These are phyloP conservation scores for Candida lessepsii DNA, from an alignment of 805 yeast species.

Conservation along the genomic window DNA sequence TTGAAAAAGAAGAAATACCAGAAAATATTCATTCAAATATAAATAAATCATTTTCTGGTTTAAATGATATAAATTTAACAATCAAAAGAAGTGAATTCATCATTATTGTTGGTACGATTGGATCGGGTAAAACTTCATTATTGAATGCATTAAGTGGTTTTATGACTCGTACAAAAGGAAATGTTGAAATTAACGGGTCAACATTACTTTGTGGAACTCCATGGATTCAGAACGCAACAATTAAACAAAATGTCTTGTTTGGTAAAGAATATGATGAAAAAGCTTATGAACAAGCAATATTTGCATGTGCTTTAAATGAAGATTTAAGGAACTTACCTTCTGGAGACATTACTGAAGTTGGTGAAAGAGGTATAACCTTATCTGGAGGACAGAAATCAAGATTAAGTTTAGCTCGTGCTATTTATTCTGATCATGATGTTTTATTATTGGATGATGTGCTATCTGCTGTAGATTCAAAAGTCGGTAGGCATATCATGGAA, in stretches of 20 bases:
- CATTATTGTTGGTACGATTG: constrained; percentile 35
- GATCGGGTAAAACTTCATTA: constrained; percentile 36
- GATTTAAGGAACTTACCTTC: constrained; percentile 30
- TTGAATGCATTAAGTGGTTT: constrained; percentile 36
- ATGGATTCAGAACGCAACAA: constrained; percentile 38
- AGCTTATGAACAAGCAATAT: constrained; percentile 23
- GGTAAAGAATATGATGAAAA: constrained; percentile 23
- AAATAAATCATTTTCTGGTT: constrained; percentile 17
- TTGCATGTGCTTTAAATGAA: constrained; percentile 27
- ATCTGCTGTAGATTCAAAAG: constrained; percentile 38
- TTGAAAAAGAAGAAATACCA: constrained; percentile 1
- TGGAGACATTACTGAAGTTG: constrained; percentile 35
- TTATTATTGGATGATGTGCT: constrained; percentile 34
- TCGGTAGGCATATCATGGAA: constrained; percentile 35
- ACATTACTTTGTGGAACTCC: constrained; percentile 30
- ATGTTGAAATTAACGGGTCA: constrained; percentile 25
- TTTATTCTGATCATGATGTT: constrained; percentile 29
- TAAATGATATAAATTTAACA: constrained; percentile 23
- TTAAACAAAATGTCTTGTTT: constrained; percentile 30
- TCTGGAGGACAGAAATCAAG: constrained; percentile 40
- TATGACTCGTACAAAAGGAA: constrained; percentile 33
- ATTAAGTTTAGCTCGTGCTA: constrained; percentile 33
- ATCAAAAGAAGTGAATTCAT: constrained; percentile 32
- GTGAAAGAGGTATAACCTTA: constrained; percentile 36
- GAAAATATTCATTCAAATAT: not conserved